Conservation (phyloP, 768 basidiomycete genomes). For the Lactarius trivialis region DNA sequence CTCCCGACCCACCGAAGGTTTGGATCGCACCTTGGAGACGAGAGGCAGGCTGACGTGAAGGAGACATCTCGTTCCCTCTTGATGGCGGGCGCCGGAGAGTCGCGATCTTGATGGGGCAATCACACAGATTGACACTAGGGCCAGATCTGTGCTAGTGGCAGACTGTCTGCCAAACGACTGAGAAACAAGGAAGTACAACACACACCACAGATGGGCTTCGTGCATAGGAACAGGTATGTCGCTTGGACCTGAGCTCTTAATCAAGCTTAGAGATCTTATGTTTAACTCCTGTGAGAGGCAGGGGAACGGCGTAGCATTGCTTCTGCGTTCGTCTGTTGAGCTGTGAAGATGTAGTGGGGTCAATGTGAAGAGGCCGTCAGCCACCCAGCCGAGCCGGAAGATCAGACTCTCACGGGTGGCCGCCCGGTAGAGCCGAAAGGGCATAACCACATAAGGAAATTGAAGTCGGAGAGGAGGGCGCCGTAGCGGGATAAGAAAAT, state of each 20-base stretch:
- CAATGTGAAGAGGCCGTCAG: not conserved
- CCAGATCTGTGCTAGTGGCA: slow-evolving; percentile 79
- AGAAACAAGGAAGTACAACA: slow-evolving; percentile 19
- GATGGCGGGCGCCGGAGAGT: slow-evolving; percentile 6
- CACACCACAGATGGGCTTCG: slow-evolving; percentile 12
- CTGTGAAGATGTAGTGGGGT: not conserved
- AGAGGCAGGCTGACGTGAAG: not conserved
- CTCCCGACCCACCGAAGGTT: slow-evolving; percentile 8
- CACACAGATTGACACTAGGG: slow-evolving; percentile 26
- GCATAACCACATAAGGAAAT: not conserved
- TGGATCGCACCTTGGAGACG: slow-evolving; percentile 7
- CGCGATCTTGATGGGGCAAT: slow-evolving; percentile 11
- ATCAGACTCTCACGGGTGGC: not conserved
- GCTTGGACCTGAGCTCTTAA: not conserved
- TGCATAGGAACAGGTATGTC: slow-evolving; percentile 6
- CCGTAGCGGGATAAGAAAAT: not conserved
- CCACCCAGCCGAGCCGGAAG: not conserved
- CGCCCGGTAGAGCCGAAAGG: slow-evolving; percentile 14
- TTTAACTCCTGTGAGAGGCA: not conserved
- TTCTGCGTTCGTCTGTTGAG: not conserved
- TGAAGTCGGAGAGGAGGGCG: not conserved
- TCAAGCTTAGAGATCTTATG: not conserved
- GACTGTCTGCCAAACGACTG: slow-evolving; percentile 33
- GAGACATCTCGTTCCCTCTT: slow-evolving; percentile 1
- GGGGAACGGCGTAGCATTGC: not conserved